phyloP scores from a whole-genome alignment of 768 basidiomycete genomes.

The Suillus fuscotomentosus region DNA sequence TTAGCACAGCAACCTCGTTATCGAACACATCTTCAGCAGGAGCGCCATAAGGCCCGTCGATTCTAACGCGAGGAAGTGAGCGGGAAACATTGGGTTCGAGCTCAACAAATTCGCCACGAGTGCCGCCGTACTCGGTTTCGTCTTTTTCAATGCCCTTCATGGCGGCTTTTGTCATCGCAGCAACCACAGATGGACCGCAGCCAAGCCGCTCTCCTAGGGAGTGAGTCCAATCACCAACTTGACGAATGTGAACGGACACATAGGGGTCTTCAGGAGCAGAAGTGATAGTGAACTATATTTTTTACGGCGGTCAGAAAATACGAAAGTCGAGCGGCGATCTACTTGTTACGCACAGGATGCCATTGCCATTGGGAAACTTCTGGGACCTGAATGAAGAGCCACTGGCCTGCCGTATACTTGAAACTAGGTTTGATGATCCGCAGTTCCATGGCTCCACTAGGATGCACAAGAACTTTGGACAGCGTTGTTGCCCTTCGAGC shows the following conservation, averaged over 20 bases:
- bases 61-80: constrained; percentile 65
- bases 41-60: constrained; percentile 93
- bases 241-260: constrained; percentile 88
- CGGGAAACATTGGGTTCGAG: constrained; percentile 55
- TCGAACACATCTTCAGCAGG: constrained; percentile 90
- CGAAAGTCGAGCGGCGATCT: not conserved
- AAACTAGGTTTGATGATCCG: constrained; percentile 90
- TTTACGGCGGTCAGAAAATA: not conserved
- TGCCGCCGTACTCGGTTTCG: constrained; percentile 37
- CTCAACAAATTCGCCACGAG: constrained; percentile 81
- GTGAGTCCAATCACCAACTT: constrained; percentile 87
- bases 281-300: constrained; percentile 82
- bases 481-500: constrained; percentile 75
- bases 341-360: constrained; percentile 78
- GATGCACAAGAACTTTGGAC: constrained; percentile 86
- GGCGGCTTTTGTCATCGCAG: constrained; percentile 73
- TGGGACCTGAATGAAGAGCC: constrained; percentile 88
- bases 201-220: constrained; percentile 86
- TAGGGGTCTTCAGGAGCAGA: constrained; percentile 95
- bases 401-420: constrained; percentile 89
- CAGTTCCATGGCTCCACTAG: constrained; percentile 91
- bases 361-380: constrained; percentile 84
- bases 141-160: constrained; percentile 76
- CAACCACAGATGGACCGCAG: constrained; percentile 73
- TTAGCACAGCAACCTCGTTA: constrained; percentile 83